Evolutionary conservation across 768 basidiomycete species (phyloP).

Genomic region (Cystofilobasidium bisporidii): DNA sequence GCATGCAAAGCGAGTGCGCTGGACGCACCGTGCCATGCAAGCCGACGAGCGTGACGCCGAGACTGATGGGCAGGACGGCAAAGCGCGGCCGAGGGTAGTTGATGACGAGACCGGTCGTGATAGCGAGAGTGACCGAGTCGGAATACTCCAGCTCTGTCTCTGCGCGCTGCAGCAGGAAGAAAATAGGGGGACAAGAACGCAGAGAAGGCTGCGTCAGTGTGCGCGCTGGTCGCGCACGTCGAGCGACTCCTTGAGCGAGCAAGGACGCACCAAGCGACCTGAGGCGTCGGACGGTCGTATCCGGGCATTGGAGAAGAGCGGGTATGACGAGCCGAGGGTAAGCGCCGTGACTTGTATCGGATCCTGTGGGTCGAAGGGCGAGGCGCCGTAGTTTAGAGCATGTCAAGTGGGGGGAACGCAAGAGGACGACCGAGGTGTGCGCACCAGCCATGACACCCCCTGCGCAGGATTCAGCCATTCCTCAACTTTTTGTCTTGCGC

Average conservation of each 20-base stretch:
- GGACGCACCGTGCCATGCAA: slow-evolving; percentile 60
- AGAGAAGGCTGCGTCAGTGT: too few relatives aligned
- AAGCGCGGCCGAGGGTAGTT: slow-evolving; percentile 45
- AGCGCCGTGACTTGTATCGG: slow-evolving; percentile 76
- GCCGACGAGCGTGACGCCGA: slow-evolving; percentile 76
- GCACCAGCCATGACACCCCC: slow-evolving; percentile 44
- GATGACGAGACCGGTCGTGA: slow-evolving; percentile 37
- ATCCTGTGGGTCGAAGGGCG: slow-evolving; percentile 49
- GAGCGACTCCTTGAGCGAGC: too few relatives aligned
- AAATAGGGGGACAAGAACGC: too few relatives aligned
- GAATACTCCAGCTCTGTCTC: slow-evolving; percentile 76
- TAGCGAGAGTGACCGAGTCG: slow-evolving; percentile 63
- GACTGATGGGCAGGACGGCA: slow-evolving; percentile 50
- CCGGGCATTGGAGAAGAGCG: slow-evolving; percentile 62
- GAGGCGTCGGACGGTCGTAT: slow-evolving; percentile 45
- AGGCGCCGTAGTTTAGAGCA: background rate
- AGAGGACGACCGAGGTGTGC: slow-evolving; percentile 17
- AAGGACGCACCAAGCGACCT: slow-evolving; percentile 39
- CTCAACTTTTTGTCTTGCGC: slow-evolving; percentile 69
- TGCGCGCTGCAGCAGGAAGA: slow-evolving; percentile 49
- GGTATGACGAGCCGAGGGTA: slow-evolving; percentile 55
- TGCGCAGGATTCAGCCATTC: slow-evolving; percentile 68
- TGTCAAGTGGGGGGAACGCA: too few relatives aligned
- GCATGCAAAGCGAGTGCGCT: slow-evolving; percentile 50
- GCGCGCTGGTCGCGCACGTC: too few relatives aligned